Percentiles rank a stretch among this genome's conserved stretches.
Conservation (phyloP, 495 filamentous ascomycete genomes). For the Lepidopterella palustris region DNA sequence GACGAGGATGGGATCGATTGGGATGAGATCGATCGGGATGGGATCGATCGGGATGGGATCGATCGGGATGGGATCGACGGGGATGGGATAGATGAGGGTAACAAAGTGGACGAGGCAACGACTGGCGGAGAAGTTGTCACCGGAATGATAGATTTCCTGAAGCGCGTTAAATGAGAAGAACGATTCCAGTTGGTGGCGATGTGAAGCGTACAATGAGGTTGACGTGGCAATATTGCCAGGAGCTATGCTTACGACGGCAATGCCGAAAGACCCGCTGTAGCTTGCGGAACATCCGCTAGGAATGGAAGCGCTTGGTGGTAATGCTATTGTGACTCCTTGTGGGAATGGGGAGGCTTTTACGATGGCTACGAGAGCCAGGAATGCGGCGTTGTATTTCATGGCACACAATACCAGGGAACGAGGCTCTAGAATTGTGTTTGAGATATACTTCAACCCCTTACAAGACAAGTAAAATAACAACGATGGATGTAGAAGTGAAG, state of each 20-base stretch:
- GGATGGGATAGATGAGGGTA: too few species aligned
- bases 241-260: conserved; percentile 36
- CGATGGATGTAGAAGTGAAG: too few species aligned
- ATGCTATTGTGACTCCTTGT: conserved; percentile 49
- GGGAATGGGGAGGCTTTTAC: conserved; percentile 37
- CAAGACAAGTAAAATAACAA: too few species aligned
- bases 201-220: neutral
- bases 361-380: conserved; percentile 42
- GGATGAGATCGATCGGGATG: too few species aligned
- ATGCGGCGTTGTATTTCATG: conserved; percentile 37
- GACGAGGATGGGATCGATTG: too few species aligned
- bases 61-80: too few species aligned
- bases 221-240: neutral
- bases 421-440: too few species aligned
- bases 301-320: conserved; percentile 42
- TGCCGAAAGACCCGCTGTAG: conserved; percentile 45
- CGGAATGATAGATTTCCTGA: neutral
- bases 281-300: conserved; percentile 44
- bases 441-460: neutral
- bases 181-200: neutral
- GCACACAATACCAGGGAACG: too few species aligned
- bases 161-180: neutral
- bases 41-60: too few species aligned
- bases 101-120: neutral
- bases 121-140: neutral